A percentile compares a stretch with the other conserved stretches of the same genome.
Evolutionary conservation across 2,329 filamentous ascomycete genomes (phyloP).

Genomic region (Ceratocystis albifundus): DNA sequence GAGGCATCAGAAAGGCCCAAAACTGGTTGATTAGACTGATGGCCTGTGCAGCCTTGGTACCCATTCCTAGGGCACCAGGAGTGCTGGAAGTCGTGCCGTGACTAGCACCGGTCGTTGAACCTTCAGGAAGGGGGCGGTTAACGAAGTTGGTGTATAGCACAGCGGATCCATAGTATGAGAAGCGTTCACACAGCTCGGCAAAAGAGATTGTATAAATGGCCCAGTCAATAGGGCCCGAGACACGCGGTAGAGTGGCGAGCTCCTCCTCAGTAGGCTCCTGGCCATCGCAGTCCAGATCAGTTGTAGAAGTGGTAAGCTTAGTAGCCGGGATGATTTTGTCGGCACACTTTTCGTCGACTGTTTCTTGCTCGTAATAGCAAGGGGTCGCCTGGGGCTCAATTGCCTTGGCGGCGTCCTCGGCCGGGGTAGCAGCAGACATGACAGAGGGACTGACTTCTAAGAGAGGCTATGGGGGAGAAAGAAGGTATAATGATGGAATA

Average conservation of each 20-base stretch:
- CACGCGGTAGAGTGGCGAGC: constrained; percentile 47
- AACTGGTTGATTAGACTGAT: constrained; percentile 47
- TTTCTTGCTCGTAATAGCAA: background rate
- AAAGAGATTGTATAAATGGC: constrained; percentile 58
- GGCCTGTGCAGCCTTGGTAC: constrained; percentile 43
- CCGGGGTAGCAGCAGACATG: constrained; percentile 3
- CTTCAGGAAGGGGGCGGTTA: constrained; percentile 42
- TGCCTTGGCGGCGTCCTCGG: constrained; percentile 2
- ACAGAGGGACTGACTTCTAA: background rate
- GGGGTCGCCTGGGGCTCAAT: constrained; percentile 7
- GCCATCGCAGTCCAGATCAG: constrained; percentile 26
- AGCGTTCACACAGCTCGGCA: constrained; percentile 64
- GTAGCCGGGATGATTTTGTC: constrained; percentile 22
- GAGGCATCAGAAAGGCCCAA: constrained; percentile 50
- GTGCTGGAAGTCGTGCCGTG: constrained; percentile 28
- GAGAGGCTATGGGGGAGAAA: background rate
- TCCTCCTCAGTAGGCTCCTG: constrained; percentile 50
- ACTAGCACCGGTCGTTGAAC: constrained; percentile 44
- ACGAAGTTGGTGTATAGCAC: constrained; percentile 59
- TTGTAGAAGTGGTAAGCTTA: constrained; percentile 7
- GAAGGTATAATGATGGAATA: background rate
- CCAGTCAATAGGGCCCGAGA: constrained; percentile 54
- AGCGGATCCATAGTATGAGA: constrained; percentile 64
- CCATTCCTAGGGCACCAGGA: constrained; percentile 47
- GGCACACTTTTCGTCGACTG: constrained; percentile 12